phyloP scores from a whole-genome alignment of 768 basidiomycete species.

The Leccinum subtestaceum region DNA sequence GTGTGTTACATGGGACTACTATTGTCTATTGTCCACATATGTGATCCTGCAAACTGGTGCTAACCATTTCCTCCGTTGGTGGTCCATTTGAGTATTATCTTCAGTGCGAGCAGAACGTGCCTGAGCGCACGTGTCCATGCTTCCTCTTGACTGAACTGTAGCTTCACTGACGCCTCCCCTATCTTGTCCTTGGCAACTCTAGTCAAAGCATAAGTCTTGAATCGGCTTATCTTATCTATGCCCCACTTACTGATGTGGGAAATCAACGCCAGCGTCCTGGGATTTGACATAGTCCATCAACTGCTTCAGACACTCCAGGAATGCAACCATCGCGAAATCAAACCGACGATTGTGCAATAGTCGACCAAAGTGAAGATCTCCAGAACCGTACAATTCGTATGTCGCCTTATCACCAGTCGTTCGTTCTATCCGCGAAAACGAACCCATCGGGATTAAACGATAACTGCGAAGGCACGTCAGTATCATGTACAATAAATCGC shows the following conservation, averaged over 20 bases:
- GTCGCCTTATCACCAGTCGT: slow-evolving; percentile 75
- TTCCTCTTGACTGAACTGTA: slow-evolving; percentile 95
- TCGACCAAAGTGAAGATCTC: slow-evolving; percentile 85
- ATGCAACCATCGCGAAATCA: slow-evolving; percentile 94
- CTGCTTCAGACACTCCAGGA: slow-evolving; percentile 92
- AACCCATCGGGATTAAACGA: slow-evolving; percentile 89
- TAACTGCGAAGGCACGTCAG: slow-evolving; percentile 52
- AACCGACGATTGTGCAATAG: slow-evolving; percentile 93
- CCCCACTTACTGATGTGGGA: slow-evolving; percentile 79
- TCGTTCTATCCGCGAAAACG: slow-evolving; percentile 89
- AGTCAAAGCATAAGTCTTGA: background rate
- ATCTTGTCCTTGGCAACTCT: slow-evolving; percentile 95
- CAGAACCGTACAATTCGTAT: slow-evolving; percentile 93
- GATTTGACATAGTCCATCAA: slow-evolving; percentile 82
- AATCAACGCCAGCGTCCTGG: slow-evolving; percentile 68
- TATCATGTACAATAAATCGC: background rate
- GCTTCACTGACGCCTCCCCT: slow-evolving; percentile 89
- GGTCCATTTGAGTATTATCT: slow-evolving; percentile 84
- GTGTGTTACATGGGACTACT: background rate
- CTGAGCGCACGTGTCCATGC: slow-evolving; percentile 92
- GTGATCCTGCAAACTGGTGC: slow-evolving; percentile 8
- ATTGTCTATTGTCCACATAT: background rate
- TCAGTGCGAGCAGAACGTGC: slow-evolving; percentile 85
- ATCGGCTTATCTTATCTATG: background rate
- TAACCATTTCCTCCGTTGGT: slow-evolving; percentile 73